A percentile compares a stretch with the other conserved stretches of the same genome.
Conservation (phyloP, 1,284 basidiomycete species). For the Rhodotorula sp. region DNA sequence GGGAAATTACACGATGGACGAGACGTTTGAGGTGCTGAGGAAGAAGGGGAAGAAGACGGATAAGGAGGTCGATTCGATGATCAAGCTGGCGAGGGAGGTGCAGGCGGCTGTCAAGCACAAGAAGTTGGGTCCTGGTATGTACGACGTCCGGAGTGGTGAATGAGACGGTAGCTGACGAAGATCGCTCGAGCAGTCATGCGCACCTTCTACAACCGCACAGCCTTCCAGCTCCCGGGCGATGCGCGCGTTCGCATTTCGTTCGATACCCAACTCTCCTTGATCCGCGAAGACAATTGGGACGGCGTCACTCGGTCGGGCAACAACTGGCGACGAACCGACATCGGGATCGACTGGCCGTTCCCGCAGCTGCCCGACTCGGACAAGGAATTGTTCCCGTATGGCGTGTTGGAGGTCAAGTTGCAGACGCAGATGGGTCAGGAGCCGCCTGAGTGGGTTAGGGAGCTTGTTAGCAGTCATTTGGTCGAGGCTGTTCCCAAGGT, state of each 20-base stretch:
- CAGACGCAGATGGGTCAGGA: slow-evolving; percentile 96
- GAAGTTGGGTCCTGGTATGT: slow-evolving; percentile 72
- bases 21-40: slow-evolving; percentile 83
- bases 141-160: neutral
- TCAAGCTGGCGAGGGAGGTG: slow-evolving; percentile 92
- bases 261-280: slow-evolving; percentile 90
- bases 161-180: slow-evolving; percentile 10
- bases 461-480: slow-evolving; percentile 88
- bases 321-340: slow-evolving; percentile 93
- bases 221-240: slow-evolving; percentile 97
- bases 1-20: slow-evolving; percentile 91
- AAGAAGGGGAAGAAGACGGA: slow-evolving; percentile 92
- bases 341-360: slow-evolving; percentile 66
- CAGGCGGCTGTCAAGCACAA: slow-evolving; percentile 88
- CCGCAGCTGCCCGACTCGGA: slow-evolving; percentile 72
- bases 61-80: slow-evolving; percentile 90
- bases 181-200: slow-evolving; percentile 67
- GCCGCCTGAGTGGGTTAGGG: slow-evolving; percentile 93
- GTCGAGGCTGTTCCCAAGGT: slow-evolving; percentile 53
- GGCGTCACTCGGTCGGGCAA: slow-evolving; percentile 68
- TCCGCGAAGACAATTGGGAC: slow-evolving; percentile 98
- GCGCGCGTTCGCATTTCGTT: slow-evolving; percentile 96
- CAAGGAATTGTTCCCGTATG: slow-evolving; percentile 87
- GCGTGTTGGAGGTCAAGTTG: slow-evolving; percentile 93
- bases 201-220: slow-evolving; percentile 98